Conservation (phyloP, 306 rosid genomes). For the Cucumis melo region DNA sequence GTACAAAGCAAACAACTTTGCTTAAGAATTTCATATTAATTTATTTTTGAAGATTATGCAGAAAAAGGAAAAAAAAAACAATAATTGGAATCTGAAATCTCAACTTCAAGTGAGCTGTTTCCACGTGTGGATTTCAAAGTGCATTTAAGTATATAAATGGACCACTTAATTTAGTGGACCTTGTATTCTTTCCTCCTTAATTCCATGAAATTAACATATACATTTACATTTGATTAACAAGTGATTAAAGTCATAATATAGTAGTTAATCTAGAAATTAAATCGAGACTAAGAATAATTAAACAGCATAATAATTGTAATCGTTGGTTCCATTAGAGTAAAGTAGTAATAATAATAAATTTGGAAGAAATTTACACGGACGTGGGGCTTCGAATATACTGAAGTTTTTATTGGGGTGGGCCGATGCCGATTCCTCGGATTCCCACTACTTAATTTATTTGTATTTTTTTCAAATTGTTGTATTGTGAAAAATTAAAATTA, state of each 20-base stretch:
- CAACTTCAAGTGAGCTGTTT: constrained; percentile 41
- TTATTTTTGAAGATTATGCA: neutral
- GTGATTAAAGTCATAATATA: neutral
- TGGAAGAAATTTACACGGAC: neutral
- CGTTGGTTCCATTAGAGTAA: neutral
- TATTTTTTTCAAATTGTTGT: neutral
- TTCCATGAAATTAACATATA: neutral
- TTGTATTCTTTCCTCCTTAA: neutral
- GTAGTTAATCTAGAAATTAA: neutral
- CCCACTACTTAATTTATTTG: neutral
- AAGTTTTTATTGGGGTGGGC: neutral
- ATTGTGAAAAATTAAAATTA: too few species aligned
- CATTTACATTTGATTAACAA: neutral
- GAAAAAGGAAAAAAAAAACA: neutral
- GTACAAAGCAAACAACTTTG: neutral
- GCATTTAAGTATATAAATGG: constrained; percentile 10
- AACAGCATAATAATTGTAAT: neutral
- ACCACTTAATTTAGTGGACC: constrained; percentile 14
- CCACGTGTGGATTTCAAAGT: constrained; percentile 22
- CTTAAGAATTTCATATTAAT: neutral
- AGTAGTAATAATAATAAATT: neutral
- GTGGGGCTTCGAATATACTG: neutral
- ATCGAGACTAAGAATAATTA: neutral
- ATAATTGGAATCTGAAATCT: constrained; percentile 16
- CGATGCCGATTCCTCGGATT: neutral